A percentile compares a stretch with the other conserved stretches of the same genome.
Evolutionary conservation across 768 basidiomycete genomes (phyloP).

Genomic region (Daedaleopsis sinensis): DNA sequence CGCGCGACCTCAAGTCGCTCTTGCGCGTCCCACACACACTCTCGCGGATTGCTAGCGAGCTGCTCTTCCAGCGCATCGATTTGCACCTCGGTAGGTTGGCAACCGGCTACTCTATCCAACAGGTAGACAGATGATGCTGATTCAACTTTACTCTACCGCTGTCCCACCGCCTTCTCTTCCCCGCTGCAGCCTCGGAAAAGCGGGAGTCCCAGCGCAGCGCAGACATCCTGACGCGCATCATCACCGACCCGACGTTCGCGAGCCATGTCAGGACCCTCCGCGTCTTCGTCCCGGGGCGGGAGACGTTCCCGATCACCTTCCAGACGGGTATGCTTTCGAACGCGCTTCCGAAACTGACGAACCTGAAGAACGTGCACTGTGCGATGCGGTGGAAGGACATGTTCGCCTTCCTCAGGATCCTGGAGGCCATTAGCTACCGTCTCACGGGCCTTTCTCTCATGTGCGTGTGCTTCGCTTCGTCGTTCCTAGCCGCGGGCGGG

Average conservation of each 20-base stretch:
- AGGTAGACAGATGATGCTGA: constrained; percentile 19
- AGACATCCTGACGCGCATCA: constrained; percentile 69
- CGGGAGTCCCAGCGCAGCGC: constrained; percentile 67
- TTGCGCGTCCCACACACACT: constrained; percentile 66
- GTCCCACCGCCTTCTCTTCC: constrained; percentile 28
- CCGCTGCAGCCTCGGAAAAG: constrained; percentile 42
- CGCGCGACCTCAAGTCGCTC: constrained; percentile 65
- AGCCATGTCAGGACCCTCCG: constrained; percentile 57
- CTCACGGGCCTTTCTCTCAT: constrained; percentile 58
- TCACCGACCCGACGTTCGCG: constrained; percentile 62
- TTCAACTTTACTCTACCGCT: background rate
- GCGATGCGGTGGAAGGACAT: constrained; percentile 59
- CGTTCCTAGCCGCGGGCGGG: background rate
- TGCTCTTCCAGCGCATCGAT: constrained; percentile 66
- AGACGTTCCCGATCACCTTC: constrained; percentile 57
- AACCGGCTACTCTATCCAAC: constrained; percentile 3
- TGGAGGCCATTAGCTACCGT: constrained; percentile 54
- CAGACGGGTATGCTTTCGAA: constrained; percentile 74
- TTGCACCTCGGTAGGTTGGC: constrained; percentile 54
- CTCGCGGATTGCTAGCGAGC: constrained; percentile 68
- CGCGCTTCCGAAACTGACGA: constrained; percentile 62
- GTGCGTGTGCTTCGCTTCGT: constrained; percentile 18
- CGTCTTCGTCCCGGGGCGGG: constrained; percentile 57
- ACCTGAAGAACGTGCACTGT: constrained; percentile 62
- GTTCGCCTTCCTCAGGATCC: constrained; percentile 50